Evolutionary conservation across 306 rosid species (phyloP), one percentile per base, ranked within the genome.

Genomic region (Lathyrus oleraceus): DNA sequence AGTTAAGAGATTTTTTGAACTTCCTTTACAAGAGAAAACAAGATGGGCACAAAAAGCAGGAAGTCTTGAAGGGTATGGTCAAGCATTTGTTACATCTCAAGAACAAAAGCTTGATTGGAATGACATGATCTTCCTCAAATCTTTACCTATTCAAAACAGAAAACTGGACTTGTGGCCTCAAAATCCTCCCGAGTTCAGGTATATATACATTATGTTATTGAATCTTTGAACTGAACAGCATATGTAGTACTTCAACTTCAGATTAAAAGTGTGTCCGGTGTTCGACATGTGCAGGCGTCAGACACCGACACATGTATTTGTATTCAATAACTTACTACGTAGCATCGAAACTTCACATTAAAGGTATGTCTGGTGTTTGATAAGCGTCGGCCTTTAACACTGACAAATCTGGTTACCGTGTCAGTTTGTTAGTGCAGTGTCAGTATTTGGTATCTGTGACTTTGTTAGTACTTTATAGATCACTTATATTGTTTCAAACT

Each of bases 21-120:
- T 84, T 5, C 85, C 85, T 44, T 67, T 48, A 28, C 42, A 78
- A 35, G 81, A 81, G 76, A 81, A 81, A 35, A 71, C 57, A 32
- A 16, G 49, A 67, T 74, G 77, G 65, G 85, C 88, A 51, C 85
- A 84, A 65, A 75, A 63, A 63, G 64, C 81, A 75, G 85, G 81
- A 71, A 75, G 77, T 44, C 77, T 81, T 57, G 79, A 81, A 78
- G 85, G 85, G 12, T 84, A 81, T 81, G 85, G 88, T 44, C 85
- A 84, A 72, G 81, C 81, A 71, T 81, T 84, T 78, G 85, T 84
- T 14, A 57, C 83, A 58, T 74, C 81, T 8, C 62, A 78, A 35
- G 71, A 78, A 1, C 85, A 84, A 51, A 78, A 56, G 61, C 72
- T 84, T 20, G 81, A 81, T 51, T 84, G 88, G 88, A 84, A 81